Conservation (phyloP, 2,329 filamentous ascomycete species). For the Aureobasidium uvarum region DNA sequence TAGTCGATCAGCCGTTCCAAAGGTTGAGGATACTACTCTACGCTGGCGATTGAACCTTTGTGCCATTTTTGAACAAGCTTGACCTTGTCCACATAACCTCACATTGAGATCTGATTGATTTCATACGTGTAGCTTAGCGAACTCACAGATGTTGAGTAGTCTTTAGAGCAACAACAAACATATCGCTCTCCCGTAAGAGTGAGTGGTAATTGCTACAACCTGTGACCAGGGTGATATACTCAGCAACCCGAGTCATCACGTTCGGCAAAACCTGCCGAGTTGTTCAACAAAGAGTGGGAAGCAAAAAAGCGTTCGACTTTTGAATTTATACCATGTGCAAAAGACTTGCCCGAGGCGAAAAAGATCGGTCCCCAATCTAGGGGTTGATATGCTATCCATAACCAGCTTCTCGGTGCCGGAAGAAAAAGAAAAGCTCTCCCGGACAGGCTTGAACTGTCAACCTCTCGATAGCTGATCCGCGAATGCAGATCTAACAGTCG, state of each 20-base stretch:
- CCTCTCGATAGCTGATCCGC: not conserved
- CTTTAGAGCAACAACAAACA: not conserved
- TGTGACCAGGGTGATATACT: not conserved
- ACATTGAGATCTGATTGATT: not conserved
- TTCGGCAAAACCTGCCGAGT: not conserved
- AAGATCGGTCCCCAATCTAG: too few relatives aligned
- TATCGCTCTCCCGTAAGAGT: too few relatives aligned
- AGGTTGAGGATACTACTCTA: not conserved
- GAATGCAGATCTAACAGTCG: slow-evolving; percentile 2
- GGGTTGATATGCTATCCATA: too few relatives aligned
- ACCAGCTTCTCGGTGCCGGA: too few relatives aligned
- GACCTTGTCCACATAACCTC: not conserved
- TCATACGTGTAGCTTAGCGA: not conserved
- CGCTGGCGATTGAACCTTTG: not conserved
- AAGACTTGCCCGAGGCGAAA: not conserved
- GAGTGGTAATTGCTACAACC: not conserved
- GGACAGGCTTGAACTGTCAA: slow-evolving; percentile 11
- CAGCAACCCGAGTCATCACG: not conserved
- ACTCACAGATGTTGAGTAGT: too few relatives aligned
- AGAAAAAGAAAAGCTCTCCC: not conserved
- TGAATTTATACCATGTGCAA: not conserved
- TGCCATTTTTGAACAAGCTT: not conserved
- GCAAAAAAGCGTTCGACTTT: not conserved
- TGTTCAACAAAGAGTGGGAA: not conserved
- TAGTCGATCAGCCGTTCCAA: too few relatives aligned